These are phyloP conservation scores for Boletus rex-veris DNA, from an alignment of 768 basidiomycete species.

Conservation along the genomic window DNA sequence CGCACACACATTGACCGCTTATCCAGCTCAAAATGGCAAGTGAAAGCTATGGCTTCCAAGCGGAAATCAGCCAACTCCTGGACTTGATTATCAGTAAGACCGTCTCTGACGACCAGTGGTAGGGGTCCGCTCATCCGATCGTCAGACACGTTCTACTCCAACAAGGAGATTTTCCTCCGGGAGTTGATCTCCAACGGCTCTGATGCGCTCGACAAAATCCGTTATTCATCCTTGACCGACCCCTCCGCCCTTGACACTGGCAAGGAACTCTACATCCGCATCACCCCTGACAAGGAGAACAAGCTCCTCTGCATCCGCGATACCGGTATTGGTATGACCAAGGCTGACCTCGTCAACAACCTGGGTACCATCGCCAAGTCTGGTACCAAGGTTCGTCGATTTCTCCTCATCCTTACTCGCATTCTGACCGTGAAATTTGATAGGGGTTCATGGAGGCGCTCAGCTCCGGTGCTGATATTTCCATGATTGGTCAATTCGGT, in stretches of 20 bases:
- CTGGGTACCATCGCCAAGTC: conserved; percentile 95
- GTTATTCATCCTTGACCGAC: conserved; percentile 94
- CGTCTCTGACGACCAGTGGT: background rate
- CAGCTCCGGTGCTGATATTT: conserved; percentile 82
- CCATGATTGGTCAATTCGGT: conserved; percentile 99
- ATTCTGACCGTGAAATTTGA: conserved; percentile 7
- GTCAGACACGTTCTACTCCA: conserved; percentile 98
- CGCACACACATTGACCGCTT: conserved; percentile 10
- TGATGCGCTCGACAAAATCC: conserved; percentile 99
- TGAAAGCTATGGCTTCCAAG: conserved; percentile 95
- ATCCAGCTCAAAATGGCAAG: conserved; percentile 53
- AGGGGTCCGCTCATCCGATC: conserved; percentile 8
- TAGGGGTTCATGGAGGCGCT: conserved; percentile 99
- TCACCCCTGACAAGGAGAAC: conserved; percentile 94
- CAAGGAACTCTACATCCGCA: conserved; percentile 93
- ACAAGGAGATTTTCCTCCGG: conserved; percentile 99
- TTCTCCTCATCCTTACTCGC: background rate
- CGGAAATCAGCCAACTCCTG: conserved; percentile 97
- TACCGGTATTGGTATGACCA: conserved; percentile 99
- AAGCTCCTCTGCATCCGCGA: conserved; percentile 89
- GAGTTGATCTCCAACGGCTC: conserved; percentile 97
- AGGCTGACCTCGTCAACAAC: conserved; percentile 99
- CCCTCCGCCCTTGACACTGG: conserved; percentile 83
- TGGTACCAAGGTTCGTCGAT: conserved; percentile 70
- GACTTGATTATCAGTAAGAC: conserved; percentile 95